Percentiles rank a stretch among this genome's conserved stretches.
Evolutionary conservation across 495 filamentous ascomycete species (phyloP).

Genomic region (Xylaria cubensis): DNA sequence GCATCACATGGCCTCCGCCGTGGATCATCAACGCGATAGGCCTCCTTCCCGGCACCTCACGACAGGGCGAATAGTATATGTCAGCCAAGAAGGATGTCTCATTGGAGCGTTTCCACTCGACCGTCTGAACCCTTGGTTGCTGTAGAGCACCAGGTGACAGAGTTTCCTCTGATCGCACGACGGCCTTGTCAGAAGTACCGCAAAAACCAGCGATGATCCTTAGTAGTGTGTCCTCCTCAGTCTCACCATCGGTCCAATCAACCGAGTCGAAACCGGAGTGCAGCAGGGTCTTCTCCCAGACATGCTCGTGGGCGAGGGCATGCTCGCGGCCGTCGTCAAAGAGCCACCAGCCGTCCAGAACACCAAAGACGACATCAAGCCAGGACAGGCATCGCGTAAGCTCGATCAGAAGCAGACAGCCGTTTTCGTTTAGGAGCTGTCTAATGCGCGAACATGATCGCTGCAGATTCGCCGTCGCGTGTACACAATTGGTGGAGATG

Average conservation of each 20-base stretch:
- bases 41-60: background rate
- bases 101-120: background rate
- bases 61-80: background rate
- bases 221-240: background rate
- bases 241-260: slow-evolving; percentile 50
- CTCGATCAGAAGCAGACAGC: slow-evolving; percentile 55
- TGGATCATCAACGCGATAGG: slow-evolving; percentile 62
- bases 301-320: slow-evolving; percentile 45
- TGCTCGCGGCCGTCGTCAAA: slow-evolving; percentile 56
- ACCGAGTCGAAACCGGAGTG: slow-evolving; percentile 54
- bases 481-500: slow-evolving; percentile 56
- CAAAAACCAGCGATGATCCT: background rate
- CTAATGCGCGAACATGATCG: slow-evolving; percentile 44
- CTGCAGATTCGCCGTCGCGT: slow-evolving; percentile 51
- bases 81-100: background rate
- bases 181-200: too few relatives aligned
- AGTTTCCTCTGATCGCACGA: too few relatives aligned
- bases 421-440: slow-evolving; percentile 48
- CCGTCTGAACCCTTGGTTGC: too few relatives aligned
- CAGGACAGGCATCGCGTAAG: slow-evolving; percentile 51
- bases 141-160: too few relatives aligned
- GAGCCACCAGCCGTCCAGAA: slow-evolving; percentile 65
- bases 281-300: slow-evolving; percentile 51
- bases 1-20: slow-evolving; percentile 59
- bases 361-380: slow-evolving; percentile 58